phyloP scores from a whole-genome alignment of 768 basidiomycete species.

The Macrolepiota dolichaula region DNA sequence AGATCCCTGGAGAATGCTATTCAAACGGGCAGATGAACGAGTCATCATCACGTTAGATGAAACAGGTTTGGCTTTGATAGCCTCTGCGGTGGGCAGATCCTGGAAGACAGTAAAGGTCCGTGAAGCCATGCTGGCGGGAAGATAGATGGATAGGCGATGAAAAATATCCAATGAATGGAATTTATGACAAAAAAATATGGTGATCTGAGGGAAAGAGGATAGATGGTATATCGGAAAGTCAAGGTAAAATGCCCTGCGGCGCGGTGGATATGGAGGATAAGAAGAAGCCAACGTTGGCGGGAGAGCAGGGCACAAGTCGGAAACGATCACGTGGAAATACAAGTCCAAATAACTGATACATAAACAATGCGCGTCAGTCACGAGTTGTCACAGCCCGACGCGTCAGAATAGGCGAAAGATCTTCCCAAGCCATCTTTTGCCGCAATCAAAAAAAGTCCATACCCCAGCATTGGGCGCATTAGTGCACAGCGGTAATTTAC shows the following conservation, averaged over 20 bases:
- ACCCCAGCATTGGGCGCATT: neutral
- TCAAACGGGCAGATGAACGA: slow-evolving; percentile 27
- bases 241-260: neutral
- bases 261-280: neutral
- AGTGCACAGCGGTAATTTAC: neutral
- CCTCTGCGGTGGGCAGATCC: slow-evolving; percentile 38
- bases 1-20: slow-evolving; percentile 21
- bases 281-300: slow-evolving; percentile 10
- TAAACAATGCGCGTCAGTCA: slow-evolving; percentile 6
- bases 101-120: slow-evolving; percentile 65
- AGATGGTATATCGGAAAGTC: slow-evolving; percentile 6
- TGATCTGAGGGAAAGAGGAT: slow-evolving; percentile 12
- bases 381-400: neutral
- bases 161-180: neutral
- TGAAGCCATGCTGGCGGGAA: slow-evolving; percentile 41
- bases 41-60: slow-evolving; percentile 24
- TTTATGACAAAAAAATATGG: slow-evolving; percentile 2
- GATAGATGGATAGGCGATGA: slow-evolving; percentile 19
- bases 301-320: slow-evolving; percentile 5
- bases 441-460: neutral
- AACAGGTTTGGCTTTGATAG: slow-evolving; percentile 26
- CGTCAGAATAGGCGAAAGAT: neutral
- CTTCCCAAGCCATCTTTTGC: neutral
- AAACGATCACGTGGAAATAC: slow-evolving; percentile 1
- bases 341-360: neutral